phyloP scores from a whole-genome alignment of 2,329 filamentous ascomycete species.

The Aspergillus proliferans region DNA sequence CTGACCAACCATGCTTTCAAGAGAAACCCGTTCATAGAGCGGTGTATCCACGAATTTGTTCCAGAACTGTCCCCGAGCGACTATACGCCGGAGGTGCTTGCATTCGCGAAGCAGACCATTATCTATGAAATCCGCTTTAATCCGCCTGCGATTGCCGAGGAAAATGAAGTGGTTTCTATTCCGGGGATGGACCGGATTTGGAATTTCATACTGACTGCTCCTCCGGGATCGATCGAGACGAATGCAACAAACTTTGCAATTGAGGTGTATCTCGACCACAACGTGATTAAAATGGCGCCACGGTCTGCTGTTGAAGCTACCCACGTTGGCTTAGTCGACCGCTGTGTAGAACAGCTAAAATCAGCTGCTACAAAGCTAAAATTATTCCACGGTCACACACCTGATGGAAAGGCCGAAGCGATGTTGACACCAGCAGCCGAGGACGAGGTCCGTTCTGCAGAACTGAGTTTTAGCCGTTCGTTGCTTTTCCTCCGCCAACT shows the following conservation, averaged over 20 bases:
- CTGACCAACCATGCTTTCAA: slow-evolving; percentile 22
- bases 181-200: slow-evolving; percentile 66
- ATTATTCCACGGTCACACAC: slow-evolving; percentile 38
- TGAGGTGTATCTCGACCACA: slow-evolving; percentile 61
- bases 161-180: slow-evolving; percentile 38
- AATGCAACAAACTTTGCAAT: slow-evolving; percentile 66
- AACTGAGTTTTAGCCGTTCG: slow-evolving; percentile 62
- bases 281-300: slow-evolving; percentile 36
- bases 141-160: slow-evolving; percentile 41
- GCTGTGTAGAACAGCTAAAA: slow-evolving; percentile 66
- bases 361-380: slow-evolving; percentile 56
- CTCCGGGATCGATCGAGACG: slow-evolving; percentile 58
- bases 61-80: slow-evolving; percentile 32
- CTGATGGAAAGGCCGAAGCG: slow-evolving; percentile 45
- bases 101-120: slow-evolving; percentile 38
- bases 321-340: slow-evolving; percentile 65
- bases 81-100: slow-evolving; percentile 35
- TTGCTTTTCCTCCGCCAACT: slow-evolving; percentile 63
- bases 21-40: slow-evolving; percentile 38
- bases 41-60: slow-evolving; percentile 39
- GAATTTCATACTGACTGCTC: slow-evolving; percentile 69
- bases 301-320: slow-evolving; percentile 47
- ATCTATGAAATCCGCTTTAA: slow-evolving; percentile 52
- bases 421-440: slow-evolving; percentile 50
- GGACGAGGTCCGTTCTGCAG: slow-evolving; percentile 48